Evolutionary conservation across 495 filamentous ascomycete species (phyloP), one percentile per base, ranked within the genome.

Genomic region (Patellaria atrata): DNA sequence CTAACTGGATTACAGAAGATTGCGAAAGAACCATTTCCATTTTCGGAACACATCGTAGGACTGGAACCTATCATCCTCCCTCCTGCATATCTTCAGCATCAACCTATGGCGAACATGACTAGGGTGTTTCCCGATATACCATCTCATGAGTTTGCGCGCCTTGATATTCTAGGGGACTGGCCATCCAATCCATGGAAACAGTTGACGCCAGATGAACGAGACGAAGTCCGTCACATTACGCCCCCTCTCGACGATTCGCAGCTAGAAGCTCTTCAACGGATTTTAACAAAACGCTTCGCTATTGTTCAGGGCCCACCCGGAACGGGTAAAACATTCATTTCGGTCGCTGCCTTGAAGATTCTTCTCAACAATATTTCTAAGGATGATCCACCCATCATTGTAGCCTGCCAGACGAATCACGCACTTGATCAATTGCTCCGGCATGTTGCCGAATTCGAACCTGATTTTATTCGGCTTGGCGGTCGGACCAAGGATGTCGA

Each of bases 231-330:
- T 1, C 18, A 34, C 1, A 33, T 18, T 20, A 24, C 11, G 14
- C 36, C 62, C 9, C 70, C 63, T 14, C 57, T 92, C 10, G 83
- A 92, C 48, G 47, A 57, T 2, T 78, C 77, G 0, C 85, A 94
- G 51, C 63, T 73, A 28, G 49, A 52, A 3, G 84, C 78, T 8
- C 59, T 92, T 0, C 62, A 67, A 17, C 61, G 73, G 0, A 83
- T 92, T 5, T 50, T 93, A 5, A 77, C 77, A 0, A 81, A 76
- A 31, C 63, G 67, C 23, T 45, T 97, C 1, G 68, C 82, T 2
- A 77, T 97, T 23, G 59, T 93, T 0, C 87, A 94, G 58, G 87
- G 87, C 0, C 87, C 87, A 5, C 87, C 87, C 3, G 87, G 87
- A 1, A 93, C 86, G 2, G 87, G 87, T 9, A 92, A 92, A 47